Conservation (phyloP, 257 asterid species). For the Plantago major region DNA sequence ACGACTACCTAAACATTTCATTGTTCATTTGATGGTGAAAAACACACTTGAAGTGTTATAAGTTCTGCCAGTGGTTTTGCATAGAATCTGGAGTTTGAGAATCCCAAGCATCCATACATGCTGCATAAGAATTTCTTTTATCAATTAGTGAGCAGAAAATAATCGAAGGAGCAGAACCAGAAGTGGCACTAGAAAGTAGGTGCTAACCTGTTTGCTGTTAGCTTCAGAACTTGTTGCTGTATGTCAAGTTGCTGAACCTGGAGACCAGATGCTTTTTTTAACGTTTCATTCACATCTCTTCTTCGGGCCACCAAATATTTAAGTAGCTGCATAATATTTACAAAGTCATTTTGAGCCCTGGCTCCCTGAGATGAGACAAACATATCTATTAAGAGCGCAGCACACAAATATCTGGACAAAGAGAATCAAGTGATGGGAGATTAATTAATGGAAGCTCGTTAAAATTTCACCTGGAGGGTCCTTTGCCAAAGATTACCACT, state of each 20-base stretch:
- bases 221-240: constrained; percentile 93
- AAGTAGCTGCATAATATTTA: constrained; percentile 68
- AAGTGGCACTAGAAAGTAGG: constrained; percentile 10
- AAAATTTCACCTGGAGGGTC: constrained; percentile 75
- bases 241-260: constrained; percentile 90
- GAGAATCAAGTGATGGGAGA: constrained; percentile 7
- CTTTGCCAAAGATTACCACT: constrained; percentile 98
- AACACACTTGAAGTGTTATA: constrained; percentile 76
- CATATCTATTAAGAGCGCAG: constrained; percentile 14
- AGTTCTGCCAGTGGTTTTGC: constrained; percentile 97
- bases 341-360: constrained; percentile 97
- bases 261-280: constrained; percentile 82
- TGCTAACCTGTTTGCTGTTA: constrained; percentile 92
- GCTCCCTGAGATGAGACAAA: constrained; percentile 69
- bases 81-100: constrained; percentile 91
- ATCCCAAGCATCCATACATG: constrained; percentile 98
- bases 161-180: constrained; percentile 22
- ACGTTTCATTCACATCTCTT: constrained; percentile 49
- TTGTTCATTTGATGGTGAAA: constrained; percentile 13
- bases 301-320: constrained; percentile 88
- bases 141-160: constrained; percentile 17
- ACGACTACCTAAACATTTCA: constrained; percentile 6
- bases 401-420: constrained; percentile 9
- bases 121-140: constrained; percentile 37
- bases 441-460: constrained; percentile 17